Base-by-base conservation (phyloP, 148 eudicot genomes). In the Fagopyrum esculentum region DNA sequence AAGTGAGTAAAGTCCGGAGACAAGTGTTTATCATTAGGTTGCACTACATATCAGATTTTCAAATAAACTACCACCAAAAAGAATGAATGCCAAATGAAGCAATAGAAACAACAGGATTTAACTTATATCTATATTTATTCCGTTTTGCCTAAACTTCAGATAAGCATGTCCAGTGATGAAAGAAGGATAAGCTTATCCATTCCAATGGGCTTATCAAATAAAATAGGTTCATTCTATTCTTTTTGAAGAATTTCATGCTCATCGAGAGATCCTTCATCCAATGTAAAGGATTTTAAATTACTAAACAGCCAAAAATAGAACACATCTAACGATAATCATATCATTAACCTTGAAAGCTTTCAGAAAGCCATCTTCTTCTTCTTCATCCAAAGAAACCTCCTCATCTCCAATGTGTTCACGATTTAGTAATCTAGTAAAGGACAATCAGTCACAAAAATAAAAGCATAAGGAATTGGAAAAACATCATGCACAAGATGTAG, bases 351-450 rank as follows among this genome's bases (percentile, higher is more conserved):
- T 95, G 51, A 95, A 95, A 52, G 96, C 99, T 83, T 92, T 95
- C 73, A 95, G 75, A 78, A 95, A 92, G 63, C 87, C 93, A 80
- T 87, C 86, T 74, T 90, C 97, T 84, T 86, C 92, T 77, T 84
- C 96, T 69, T 92, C 99, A 77, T 92, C 99, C 73, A 91, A 50
- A 30, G 84, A 75, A 73, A 89, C 83, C 79, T 92, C 96, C 77
- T 95, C 99, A 70, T 83, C 94, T 73, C 85, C 97, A 85, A 84
- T 82, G 79, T 89, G 93, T 35, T 90, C 97, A 76, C 99, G 97
- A 69, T 95, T 83, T 74, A 95, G 93, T 76, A 95, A 84, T 80
- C 99, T 95, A 80, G 70, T 70, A 77, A 17, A 76, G 16, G 55
- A 69, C 35, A 69, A 35, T 13, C 22, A 63, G 47, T 74, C 61